These are phyloP conservation scores for Datura wrightii DNA, from an alignment of 257 asterid species.

Conservation along the genomic window DNA sequence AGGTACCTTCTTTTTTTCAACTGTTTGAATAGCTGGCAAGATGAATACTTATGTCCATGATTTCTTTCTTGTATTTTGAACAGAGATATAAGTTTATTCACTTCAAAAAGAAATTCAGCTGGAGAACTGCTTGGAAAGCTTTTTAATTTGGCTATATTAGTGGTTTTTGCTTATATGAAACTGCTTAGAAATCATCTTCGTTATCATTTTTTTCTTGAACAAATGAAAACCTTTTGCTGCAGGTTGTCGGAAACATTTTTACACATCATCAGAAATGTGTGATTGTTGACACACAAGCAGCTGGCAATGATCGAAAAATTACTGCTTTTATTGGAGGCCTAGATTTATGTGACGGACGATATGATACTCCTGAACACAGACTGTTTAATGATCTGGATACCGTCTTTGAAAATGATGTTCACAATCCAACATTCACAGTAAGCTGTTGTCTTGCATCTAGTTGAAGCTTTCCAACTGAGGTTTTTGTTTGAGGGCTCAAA, in stretches of 20 bases:
- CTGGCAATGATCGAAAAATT: slow-evolving; percentile 79
- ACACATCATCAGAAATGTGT: slow-evolving; percentile 99
- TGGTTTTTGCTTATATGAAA: not conserved
- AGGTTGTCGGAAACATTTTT: slow-evolving; percentile 97
- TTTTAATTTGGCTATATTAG: not conserved
- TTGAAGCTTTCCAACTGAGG: not conserved
- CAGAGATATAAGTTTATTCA: not conserved
- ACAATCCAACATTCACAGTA: slow-evolving; percentile 88
- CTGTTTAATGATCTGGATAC: slow-evolving; percentile 78
- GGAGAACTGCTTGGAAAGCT: not conserved
- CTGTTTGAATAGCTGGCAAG: not conserved
- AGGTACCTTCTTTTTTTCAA: slow-evolving; percentile 50
- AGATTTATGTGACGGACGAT: slow-evolving; percentile 97
- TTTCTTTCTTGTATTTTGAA: slow-evolving; percentile 12
- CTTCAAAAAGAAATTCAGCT: slow-evolving; percentile 11
- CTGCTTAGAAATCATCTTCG: not conserved
- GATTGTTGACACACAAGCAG: slow-evolving; percentile 86
- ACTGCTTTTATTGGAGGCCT: slow-evolving; percentile 88
- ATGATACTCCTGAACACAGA: slow-evolving; percentile 96
- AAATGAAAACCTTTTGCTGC: slow-evolving; percentile 21
- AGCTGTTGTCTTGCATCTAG: slow-evolving; percentile 36
- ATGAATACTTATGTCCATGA: not conserved
- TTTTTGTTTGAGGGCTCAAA: not conserved
- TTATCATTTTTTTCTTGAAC: slow-evolving; percentile 23
- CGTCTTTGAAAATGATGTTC: slow-evolving; percentile 75